Base-by-base conservation (phyloP, 2,329 filamentous ascomycete species). In the Colletotrichum phormii region DNA sequence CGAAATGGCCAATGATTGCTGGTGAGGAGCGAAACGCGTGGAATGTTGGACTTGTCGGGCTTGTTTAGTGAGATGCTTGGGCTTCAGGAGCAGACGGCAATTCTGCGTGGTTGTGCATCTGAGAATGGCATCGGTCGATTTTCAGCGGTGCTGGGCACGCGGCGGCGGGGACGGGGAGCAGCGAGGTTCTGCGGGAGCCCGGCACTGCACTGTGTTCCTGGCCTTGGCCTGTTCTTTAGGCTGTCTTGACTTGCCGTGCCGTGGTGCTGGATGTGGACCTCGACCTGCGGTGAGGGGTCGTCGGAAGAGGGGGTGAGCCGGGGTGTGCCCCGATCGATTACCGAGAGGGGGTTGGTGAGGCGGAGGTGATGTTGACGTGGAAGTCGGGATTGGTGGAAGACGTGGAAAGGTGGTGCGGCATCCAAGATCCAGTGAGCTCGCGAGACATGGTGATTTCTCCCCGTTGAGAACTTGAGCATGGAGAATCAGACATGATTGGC, bases 221-320 rank as follows among this genome's bases (percentile, higher is more conserved):
- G 69, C 29, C 54, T 72, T 64, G 54, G 59, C 65, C 59, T 22
- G 58, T 62, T 29, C 31, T 68, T 15, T 57, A 55, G 37, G 51
- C 65, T 72, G 70, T 61, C 60, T 70, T 68, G 66, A 60, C 46
- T 64, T 70, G 59, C 55, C 54, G 58, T 60, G 46, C 46, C 65
- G 66, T 60, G 33, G 46, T 37, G 63, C 58, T 71, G 29, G 58
- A 37, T 57, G 68, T 71, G 69, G 69, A 24, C 46, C 59, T 53
- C 15, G 33, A 55, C 7, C 51, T 42, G 61, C 65, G 29, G 66
- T 64, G 71, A 71, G 66, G 71, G 59, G 60, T 31, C 35, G 9
- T 51, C 54, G 61, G 55, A 37, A 55, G 67, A 57, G 35, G 71
- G 69, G 53, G 54, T 18, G 59, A 72, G 5, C 65, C 24, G 46